Evolutionary conservation across 2,329 filamentous ascomycete genomes (phyloP).

Genomic region (Metarhizium humberi): DNA sequence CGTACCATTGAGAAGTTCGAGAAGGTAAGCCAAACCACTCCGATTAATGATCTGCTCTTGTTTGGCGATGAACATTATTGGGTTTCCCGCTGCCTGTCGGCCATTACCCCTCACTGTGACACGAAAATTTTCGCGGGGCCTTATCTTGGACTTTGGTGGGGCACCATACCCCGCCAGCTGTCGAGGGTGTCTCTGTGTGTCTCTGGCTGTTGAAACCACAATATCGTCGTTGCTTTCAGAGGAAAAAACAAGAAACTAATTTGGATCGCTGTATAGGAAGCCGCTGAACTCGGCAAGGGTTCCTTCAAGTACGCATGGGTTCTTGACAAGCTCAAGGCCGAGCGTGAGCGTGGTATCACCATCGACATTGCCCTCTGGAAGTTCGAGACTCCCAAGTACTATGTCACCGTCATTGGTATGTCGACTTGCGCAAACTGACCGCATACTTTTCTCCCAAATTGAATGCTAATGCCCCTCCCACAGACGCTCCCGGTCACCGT

Average conservation of each 20-base stretch:
- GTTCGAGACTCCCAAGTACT: constrained; percentile 98
- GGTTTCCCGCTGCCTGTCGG: constrained; percentile 3
- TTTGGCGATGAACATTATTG: neutral
- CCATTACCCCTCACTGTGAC: constrained; percentile 2
- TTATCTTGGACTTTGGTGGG: constrained; percentile 8
- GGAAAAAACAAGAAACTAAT: neutral
- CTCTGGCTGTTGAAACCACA: neutral
- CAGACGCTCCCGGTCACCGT: constrained; percentile 97
- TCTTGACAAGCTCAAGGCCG: constrained; percentile 99
- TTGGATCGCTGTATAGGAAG: constrained; percentile 58
- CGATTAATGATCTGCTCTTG: neutral
- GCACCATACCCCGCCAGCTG: constrained; percentile 9
- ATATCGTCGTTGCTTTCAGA: neutral
- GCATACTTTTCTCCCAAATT: neutral
- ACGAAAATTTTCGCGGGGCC: constrained; percentile 9
- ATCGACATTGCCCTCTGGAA: constrained; percentile 99
- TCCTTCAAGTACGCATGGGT: constrained; percentile 99
- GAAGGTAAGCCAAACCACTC: constrained; percentile 61
- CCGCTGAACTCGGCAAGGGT: constrained; percentile 98
- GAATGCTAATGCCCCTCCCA: neutral
- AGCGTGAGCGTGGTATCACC: constrained; percentile 99
- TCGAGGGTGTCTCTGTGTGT: neutral
- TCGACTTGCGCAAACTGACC: constrained; percentile 10
- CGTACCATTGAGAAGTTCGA: constrained; percentile 99
- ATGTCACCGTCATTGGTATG: constrained; percentile 93